These are phyloP conservation scores for Xylariaceae sp. DNA, from an alignment of 2,329 filamentous ascomycete species.

Conservation along the genomic window DNA sequence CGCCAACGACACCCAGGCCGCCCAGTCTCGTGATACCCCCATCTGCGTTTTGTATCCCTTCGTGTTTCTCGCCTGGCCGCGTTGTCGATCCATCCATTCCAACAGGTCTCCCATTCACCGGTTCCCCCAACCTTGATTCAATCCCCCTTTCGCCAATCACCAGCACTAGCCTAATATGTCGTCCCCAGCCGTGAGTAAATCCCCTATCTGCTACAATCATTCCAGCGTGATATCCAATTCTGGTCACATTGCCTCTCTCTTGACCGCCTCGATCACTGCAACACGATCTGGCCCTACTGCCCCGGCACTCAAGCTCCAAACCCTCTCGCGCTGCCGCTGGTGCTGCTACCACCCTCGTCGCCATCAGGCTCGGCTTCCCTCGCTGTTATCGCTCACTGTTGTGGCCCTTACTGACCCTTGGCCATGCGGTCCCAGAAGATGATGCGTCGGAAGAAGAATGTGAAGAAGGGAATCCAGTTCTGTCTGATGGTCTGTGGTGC, in stretches of 20 bases:
- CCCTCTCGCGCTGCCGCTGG: no score
- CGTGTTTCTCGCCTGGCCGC: constrained; percentile 2
- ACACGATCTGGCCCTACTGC: constrained; percentile 4
- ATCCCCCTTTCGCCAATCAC: constrained; percentile 21
- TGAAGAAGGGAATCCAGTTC: constrained; percentile 99
- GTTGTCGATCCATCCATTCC: constrained; percentile 15
- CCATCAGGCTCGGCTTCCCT: not conserved
- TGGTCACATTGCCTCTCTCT: constrained; percentile 17
- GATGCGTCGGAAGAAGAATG: constrained; percentile 99
- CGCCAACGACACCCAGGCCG: constrained; percentile 16
- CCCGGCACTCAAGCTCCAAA: no score
- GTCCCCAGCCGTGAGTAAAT: constrained; percentile 35
- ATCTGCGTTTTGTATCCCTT: constrained; percentile 23
- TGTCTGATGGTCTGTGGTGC: constrained; percentile 99
- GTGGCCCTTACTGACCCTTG: constrained; percentile 21
- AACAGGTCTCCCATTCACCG: not conserved
- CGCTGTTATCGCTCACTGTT: constrained; percentile 1
- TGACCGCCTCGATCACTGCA: constrained; percentile 15
- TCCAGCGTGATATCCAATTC: constrained; percentile 12
- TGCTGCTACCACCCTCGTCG: no score
- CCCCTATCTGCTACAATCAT: constrained; percentile 20
- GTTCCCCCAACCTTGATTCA: not conserved
- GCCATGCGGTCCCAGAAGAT: constrained; percentile 64
- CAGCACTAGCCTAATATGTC: constrained; percentile 35
- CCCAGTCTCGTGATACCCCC: constrained; percentile 29